Evolutionary conservation across 495 filamentous ascomycete genomes (phyloP).

Genomic region (Tuber umbilicatum): DNA sequence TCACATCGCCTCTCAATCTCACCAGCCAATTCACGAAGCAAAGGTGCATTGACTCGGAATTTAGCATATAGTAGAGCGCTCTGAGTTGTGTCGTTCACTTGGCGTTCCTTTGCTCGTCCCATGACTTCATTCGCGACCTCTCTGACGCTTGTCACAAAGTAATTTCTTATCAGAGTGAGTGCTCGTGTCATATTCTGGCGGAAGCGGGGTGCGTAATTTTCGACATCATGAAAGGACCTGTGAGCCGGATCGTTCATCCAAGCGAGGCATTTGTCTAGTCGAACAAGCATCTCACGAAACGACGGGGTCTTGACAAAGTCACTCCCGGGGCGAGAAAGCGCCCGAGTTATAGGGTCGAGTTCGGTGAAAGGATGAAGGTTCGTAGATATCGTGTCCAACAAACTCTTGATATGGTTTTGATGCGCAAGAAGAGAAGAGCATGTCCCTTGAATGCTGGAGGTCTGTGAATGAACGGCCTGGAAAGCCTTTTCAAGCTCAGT

Average conservation of each 20-base stretch:
- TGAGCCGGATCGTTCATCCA: constrained; percentile 44
- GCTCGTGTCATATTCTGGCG: constrained; percentile 64
- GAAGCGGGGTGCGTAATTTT: constrained; percentile 69
- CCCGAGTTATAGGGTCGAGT: constrained; percentile 79
- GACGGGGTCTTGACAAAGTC: constrained; percentile 69
- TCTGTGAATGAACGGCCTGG: constrained; percentile 77
- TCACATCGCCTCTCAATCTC: constrained; percentile 41
- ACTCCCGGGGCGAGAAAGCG: constrained; percentile 89
- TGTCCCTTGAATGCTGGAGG: constrained; percentile 79
- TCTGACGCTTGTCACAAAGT: constrained; percentile 65
- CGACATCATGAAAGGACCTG: constrained; percentile 76
- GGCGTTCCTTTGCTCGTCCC: constrained; percentile 61
- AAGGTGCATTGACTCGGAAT: constrained; percentile 54
- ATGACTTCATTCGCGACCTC: constrained; percentile 65
- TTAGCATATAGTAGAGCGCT: constrained; percentile 72
- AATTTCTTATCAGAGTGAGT: constrained; percentile 75
- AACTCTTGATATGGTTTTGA: constrained; percentile 63
- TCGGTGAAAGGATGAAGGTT: constrained; percentile 89
- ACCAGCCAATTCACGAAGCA: constrained; percentile 34
- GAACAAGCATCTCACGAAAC: constrained; percentile 80
- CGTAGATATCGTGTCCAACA: constrained; percentile 73
- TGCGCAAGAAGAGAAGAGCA: constrained; percentile 78
- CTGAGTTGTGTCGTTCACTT: constrained; percentile 69
- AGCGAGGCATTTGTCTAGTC: constrained; percentile 77
- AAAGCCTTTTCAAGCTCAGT: constrained; percentile 74